These are phyloP conservation scores for Huntiella omanensis DNA, from an alignment of 2,329 filamentous ascomycete genomes.

Conservation along the genomic window DNA sequence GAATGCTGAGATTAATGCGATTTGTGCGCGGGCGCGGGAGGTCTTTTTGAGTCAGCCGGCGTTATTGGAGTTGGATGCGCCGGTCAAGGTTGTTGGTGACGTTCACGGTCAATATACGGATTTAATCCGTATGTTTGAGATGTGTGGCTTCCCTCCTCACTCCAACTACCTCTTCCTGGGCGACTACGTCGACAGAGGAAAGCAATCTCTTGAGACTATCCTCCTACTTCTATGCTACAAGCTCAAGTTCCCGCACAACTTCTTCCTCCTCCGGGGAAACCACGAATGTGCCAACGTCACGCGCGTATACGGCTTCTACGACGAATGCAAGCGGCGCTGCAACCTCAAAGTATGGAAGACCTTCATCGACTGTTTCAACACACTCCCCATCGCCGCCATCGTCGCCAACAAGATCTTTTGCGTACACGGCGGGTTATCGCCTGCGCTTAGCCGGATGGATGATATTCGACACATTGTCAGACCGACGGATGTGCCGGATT, in stretches of 20 bases:
- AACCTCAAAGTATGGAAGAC: conserved; percentile 98
- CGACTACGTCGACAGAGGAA: conserved; percentile 91
- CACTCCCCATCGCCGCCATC: conserved; percentile 84
- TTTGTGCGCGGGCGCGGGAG: conserved; percentile 78
- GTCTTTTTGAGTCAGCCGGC: conserved; percentile 82
- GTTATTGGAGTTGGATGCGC: conserved; percentile 75
- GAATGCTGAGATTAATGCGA: conserved; percentile 90
- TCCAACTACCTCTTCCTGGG: conserved; percentile 89
- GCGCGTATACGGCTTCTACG: conserved; percentile 91
- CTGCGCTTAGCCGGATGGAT: conserved; percentile 88
- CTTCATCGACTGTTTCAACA: conserved; percentile 93
- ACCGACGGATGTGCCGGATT: conserved; percentile 93
- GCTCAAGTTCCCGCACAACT: conserved; percentile 92
- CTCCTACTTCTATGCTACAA: conserved; percentile 88
- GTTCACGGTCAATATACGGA: conserved; percentile 96
- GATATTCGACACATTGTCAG: conserved; percentile 92
- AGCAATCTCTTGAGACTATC: conserved; percentile 90
- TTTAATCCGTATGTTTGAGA: conserved; percentile 90
- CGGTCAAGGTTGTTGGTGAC: conserved; percentile 95
- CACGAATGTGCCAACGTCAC: conserved; percentile 96
- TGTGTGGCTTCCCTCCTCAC: conserved; percentile 88
- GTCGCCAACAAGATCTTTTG: conserved; percentile 96
- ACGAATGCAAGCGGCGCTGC: conserved; percentile 89
- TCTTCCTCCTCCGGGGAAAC: conserved; percentile 85
- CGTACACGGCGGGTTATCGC: conserved; percentile 86